phyloP scores from a whole-genome alignment of 2,329 filamentous ascomycete genomes.

The Sporothrix sp. region DNA sequence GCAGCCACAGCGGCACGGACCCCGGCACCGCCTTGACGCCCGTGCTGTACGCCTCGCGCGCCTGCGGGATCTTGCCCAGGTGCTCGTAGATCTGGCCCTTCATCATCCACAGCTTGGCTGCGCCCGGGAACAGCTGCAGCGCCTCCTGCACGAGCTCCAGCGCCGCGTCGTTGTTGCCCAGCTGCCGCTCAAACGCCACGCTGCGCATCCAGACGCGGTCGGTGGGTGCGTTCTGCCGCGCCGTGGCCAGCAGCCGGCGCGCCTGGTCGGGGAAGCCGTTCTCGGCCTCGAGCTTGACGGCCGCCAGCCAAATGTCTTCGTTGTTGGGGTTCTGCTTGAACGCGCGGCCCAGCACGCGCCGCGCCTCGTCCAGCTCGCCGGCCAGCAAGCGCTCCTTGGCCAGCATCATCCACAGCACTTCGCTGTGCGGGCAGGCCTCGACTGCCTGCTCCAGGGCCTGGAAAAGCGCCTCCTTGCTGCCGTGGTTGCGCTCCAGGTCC shows the following conservation, averaged over 20 bases:
- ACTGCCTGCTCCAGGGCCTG: slow-evolving; percentile 85
- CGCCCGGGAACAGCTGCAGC: slow-evolving; percentile 73
- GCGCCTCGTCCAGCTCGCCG: slow-evolving; percentile 77
- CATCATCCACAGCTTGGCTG: slow-evolving; percentile 93
- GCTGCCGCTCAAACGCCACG: slow-evolving; percentile 82
- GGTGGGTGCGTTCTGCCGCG: slow-evolving; percentile 80
- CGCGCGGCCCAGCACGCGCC: slow-evolving; percentile 73
- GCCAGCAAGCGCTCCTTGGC: slow-evolving; percentile 91
- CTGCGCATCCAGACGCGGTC: slow-evolving; percentile 97
- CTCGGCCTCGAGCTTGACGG: slow-evolving; percentile 92
- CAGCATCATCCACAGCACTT: slow-evolving; percentile 91
- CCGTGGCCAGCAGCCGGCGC: slow-evolving; percentile 68
- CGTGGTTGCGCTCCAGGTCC: slow-evolving; percentile 84
- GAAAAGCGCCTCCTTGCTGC: slow-evolving; percentile 63
- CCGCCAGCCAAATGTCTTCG: slow-evolving; percentile 95
- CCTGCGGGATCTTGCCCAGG: slow-evolving; percentile 67
- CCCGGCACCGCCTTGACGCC: slow-evolving; percentile 80
- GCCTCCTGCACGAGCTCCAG: slow-evolving; percentile 82
- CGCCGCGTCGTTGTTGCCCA: slow-evolving; percentile 68
- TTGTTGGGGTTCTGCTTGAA: slow-evolving; percentile 95
- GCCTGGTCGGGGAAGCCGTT: slow-evolving; percentile 75
- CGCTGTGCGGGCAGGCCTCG: slow-evolving; percentile 82
- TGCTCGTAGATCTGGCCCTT: slow-evolving; percentile 96
- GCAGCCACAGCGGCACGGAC: slow-evolving; percentile 79
- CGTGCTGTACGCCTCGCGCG: slow-evolving; percentile 78